Conservation (phyloP, 768 basidiomycete species). For the Tephrocybe sp. region DNA sequence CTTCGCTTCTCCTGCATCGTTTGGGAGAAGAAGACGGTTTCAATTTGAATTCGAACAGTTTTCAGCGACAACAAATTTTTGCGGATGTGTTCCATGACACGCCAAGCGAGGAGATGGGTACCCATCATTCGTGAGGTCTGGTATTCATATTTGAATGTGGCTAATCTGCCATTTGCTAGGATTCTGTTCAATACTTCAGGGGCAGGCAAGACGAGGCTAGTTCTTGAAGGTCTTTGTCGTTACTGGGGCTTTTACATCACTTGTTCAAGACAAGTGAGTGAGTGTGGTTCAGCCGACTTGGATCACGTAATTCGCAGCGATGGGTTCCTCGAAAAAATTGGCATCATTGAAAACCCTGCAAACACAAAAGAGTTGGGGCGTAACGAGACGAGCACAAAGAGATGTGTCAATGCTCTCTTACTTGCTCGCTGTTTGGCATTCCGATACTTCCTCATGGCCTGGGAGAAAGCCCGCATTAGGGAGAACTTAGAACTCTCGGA, state of each 20-base stretch:
- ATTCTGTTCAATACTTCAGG: conserved; percentile 9
- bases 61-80: too few relatives aligned
- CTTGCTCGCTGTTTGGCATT: neutral
- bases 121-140: too few relatives aligned
- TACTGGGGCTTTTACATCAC: conserved; percentile 18
- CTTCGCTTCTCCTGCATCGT: too few relatives aligned
- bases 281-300: conserved; percentile 1
- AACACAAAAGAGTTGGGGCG: neutral
- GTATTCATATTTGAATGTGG: too few relatives aligned
- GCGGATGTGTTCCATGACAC: too few relatives aligned
- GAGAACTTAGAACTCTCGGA: neutral
- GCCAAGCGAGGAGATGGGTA: too few relatives aligned
- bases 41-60: too few relatives aligned
- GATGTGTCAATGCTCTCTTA: neutral
- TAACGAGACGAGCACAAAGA: neutral
- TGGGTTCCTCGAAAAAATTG: neutral
- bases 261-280: neutral
- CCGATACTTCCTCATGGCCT: neutral
- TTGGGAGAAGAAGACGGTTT: too few relatives aligned
- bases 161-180: neutral
- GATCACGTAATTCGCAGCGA: neutral
- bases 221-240: conserved; percentile 14
- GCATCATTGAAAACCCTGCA: neutral
- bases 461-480: neutral
- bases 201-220: conserved; percentile 14